A percentile compares a stretch with the other conserved stretches of the same genome.
phyloP scores from a whole-genome alignment of 495 filamentous ascomycete species.

The Tuber umbilicatum region DNA sequence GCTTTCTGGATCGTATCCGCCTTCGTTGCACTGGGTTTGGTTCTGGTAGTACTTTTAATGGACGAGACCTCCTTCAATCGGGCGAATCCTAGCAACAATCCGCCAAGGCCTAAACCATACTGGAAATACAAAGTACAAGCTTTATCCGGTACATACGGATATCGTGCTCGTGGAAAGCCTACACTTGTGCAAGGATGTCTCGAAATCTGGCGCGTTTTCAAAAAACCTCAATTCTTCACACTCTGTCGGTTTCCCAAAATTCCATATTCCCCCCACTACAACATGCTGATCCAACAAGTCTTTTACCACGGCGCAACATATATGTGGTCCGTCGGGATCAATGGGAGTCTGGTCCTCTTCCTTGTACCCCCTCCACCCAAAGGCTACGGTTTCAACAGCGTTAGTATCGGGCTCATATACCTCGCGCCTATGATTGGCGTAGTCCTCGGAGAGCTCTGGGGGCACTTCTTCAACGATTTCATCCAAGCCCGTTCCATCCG shows the following conservation, averaged over 20 bases:
- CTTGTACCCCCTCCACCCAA: conserved; percentile 21
- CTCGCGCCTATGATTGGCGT: conserved; percentile 34
- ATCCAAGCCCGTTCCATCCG: conserved; percentile 25
- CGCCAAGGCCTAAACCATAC: conserved; percentile 13
- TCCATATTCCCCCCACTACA: background rate
- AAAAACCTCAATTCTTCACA: conserved; percentile 31
- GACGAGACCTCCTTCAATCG: conserved; percentile 37
- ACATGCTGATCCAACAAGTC: conserved; percentile 22
- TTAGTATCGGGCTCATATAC: conserved; percentile 31
- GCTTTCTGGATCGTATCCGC: conserved; percentile 32
- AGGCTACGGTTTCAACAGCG: conserved; percentile 33
- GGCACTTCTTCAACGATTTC: conserved; percentile 35
- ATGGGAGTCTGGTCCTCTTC: conserved; percentile 32
- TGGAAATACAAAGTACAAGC: conserved; percentile 21
- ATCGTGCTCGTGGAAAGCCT: conserved; percentile 21
- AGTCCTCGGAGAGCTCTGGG: conserved; percentile 34
- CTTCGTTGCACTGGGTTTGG: conserved; percentile 24
- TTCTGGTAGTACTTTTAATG: conserved; percentile 23
- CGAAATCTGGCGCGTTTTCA: conserved; percentile 25
- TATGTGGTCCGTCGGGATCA: conserved; percentile 39
- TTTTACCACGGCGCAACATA: conserved; percentile 32
- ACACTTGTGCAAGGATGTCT: conserved; percentile 21
- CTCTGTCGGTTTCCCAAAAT: conserved; percentile 16
- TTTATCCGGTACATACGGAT: conserved; percentile 28
- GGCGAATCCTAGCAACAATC: conserved; percentile 21